Base-by-base conservation (phyloP, 169 alveolate species). In the Perkinsus marinus region DNA sequence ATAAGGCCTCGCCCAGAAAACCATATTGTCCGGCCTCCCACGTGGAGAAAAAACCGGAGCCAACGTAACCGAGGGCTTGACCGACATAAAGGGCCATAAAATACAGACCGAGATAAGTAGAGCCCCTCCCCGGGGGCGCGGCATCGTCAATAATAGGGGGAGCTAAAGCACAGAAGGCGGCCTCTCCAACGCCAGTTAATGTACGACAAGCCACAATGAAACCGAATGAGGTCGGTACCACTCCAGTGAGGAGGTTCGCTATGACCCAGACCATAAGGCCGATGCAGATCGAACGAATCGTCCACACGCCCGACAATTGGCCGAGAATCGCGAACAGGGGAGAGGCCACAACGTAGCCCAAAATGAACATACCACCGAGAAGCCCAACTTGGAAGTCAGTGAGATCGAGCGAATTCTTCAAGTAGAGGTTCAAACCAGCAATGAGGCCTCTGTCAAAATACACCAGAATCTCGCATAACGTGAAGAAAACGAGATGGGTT, bases 161-260 rank as follows among this genome's bases (percentile, higher is more conserved):
- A 26, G 93, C 93, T 39, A 92, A 37, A 41, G 91, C 37, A 39
- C 91, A 43, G 89, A 92, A 92, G 38, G 91, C 39, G 22, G 93
- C 93, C 89, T 92, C 93, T 26, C 93, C 93, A 17, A 90, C 79
- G n/a, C 93, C 93, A 19, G 93, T 43, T 10, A 92, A 39, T 0
- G 93, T 43, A 39, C 93, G 68, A 16, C 79, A 57, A 10, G 93
- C 93, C 30, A 68, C 93, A 16, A 91, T 90, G 79, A 92, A 39
- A 36, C 68, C 39, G 89, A 90, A 89, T n/a, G 89, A 92, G 36
- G 47, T 36, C 7, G 43, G 39, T 22, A 91, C 41, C 17, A 47
- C 68, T 0, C 89, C 93, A 39, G 93, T 91, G 0, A 90, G 46
- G 41, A 92, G 13, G 22, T 38, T 43, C 26, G 93, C 93, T 34